phyloP scores from a whole-genome alignment of 2,329 filamentous ascomycete genomes.

The Venturia carpophila region DNA sequence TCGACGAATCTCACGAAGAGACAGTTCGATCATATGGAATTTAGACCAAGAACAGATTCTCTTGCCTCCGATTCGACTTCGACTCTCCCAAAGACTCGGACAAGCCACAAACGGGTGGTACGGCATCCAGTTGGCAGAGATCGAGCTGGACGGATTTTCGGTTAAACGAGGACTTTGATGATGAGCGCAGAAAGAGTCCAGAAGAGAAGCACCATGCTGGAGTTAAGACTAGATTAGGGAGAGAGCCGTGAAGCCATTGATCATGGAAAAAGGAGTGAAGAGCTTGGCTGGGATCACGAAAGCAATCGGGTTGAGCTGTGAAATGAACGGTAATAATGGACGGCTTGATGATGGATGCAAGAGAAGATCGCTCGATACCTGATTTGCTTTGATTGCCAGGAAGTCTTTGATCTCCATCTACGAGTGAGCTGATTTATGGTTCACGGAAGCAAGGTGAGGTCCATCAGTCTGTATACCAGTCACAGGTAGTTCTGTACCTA shows the following conservation, averaged over 20 bases:
- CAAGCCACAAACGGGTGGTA: background rate
- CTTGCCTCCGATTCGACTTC: background rate
- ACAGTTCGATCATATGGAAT: background rate
- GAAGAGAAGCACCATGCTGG: background rate
- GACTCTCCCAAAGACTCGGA: background rate
- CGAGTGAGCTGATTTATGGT: no score
- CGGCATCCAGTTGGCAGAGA: background rate
- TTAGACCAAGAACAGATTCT: background rate
- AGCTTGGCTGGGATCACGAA: background rate
- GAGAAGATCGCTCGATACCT: background rate
- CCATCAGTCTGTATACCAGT: no score
- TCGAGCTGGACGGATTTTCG: background rate
- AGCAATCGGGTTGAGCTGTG: background rate
- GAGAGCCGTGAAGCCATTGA: background rate
- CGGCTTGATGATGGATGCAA: background rate
- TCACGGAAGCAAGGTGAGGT: no score
- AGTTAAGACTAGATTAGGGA: background rate
- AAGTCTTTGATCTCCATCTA: no score
- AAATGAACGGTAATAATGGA: background rate
- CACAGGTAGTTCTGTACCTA: no score
- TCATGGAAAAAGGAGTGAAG: background rate
- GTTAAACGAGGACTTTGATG: background rate
- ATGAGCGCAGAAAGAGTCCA: background rate
- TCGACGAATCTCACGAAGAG: background rate
- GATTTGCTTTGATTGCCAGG: background rate